Base-by-base conservation (phyloP, 208 protist species). In the Phytomonas francai region DNA sequence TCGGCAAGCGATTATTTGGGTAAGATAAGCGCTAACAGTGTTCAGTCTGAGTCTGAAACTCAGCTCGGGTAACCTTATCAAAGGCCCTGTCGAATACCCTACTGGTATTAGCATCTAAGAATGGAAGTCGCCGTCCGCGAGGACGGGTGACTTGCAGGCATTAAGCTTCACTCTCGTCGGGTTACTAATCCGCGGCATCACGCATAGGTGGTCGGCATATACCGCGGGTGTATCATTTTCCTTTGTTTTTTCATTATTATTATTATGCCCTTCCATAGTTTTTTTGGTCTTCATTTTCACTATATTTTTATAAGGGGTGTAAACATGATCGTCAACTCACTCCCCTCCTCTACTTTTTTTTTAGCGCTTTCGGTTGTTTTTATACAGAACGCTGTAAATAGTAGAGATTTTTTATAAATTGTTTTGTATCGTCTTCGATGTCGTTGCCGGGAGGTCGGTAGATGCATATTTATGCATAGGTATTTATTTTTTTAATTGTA, bases 221-320 rank as follows among this genome's bases (percentile, higher is more conserved):
- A 14, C 61, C 29, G 19, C 14, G 14, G 14, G 39, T 33, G 29
- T 71, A 39, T 54, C 19, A 45, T 32, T 71, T 62, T 70, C 14
- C 30, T 56, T 56, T 58, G 58, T 63, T 45, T 67, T 62, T 59
- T 59, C 14, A 33, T 22, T 60, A n/a, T 32, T 59, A n/a, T n/a
- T 27, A 31, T 56, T 59, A 25, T 29, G 2, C n/a, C 14, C 3
- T 30, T 68, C 8, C 42, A 59, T 3, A 64, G 56, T 70, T 12
- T 63, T 22, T 63, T 22, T 71, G 19, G 4, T 64, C 29, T 33
- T 36, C 62, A 30, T 63, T 60, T 62, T 49, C 28, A 57, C 11
- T 36, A 22, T 51, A 9, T 70, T 61, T 71, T 71, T 67, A n/a
- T 29, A 29, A 63, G 67, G 62, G 19, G 58, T 68, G 5, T 80